phyloP scores from a whole-genome alignment of 352 stramenopile species.

The Phytophthora sp. region DNA sequence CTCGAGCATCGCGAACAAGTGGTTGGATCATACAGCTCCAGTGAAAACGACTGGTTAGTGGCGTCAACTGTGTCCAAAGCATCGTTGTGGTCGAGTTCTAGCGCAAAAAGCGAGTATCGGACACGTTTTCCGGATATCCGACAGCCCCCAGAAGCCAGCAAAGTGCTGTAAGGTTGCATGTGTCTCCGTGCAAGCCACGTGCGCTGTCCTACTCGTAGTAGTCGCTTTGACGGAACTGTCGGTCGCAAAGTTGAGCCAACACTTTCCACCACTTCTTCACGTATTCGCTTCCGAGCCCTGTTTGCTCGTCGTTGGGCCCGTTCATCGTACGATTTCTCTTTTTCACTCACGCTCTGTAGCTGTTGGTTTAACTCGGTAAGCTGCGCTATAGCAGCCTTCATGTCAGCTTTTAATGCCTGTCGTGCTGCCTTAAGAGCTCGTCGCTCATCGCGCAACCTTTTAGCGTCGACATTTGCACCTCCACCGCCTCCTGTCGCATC shows the following conservation, averaged over 20 bases:
- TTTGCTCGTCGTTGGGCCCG: constrained; percentile 30
- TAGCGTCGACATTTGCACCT: constrained; percentile 5
- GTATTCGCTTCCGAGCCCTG: constrained; percentile 27
- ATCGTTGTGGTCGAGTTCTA: constrained; percentile 13
- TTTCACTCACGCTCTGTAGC: constrained; percentile 31
- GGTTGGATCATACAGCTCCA: constrained; percentile 50
- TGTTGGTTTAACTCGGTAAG: constrained; percentile 31
- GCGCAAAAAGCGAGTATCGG: constrained; percentile 42
- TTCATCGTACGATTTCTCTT: constrained; percentile 31
- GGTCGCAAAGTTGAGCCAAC: constrained; percentile 1
- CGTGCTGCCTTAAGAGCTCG: constrained; percentile 49
- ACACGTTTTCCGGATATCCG: constrained; percentile 25
- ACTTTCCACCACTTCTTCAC: constrained; percentile 25
- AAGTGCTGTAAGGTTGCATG: constrained; percentile 18
- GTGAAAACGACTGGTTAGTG: constrained; percentile 23
- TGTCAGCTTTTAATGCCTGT: constrained; percentile 53
- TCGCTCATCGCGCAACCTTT: constrained; percentile 45
- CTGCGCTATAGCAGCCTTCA: constrained; percentile 37
- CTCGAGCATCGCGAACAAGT: constrained; percentile 7
- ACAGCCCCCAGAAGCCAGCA: constrained; percentile 39
- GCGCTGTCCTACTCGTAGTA: constrained; percentile 20
- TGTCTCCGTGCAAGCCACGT: constrained; percentile 38
- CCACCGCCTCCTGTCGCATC: constrained; percentile 51
- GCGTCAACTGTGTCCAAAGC: constrained; percentile 2
- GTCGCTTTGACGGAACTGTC: neutral